A percentile compares a stretch with the other conserved stretches of the same genome.
These are phyloP conservation scores for Tritrichomonas foetus DNA, from an alignment of 208 protist species.

Conservation along the genomic window DNA sequence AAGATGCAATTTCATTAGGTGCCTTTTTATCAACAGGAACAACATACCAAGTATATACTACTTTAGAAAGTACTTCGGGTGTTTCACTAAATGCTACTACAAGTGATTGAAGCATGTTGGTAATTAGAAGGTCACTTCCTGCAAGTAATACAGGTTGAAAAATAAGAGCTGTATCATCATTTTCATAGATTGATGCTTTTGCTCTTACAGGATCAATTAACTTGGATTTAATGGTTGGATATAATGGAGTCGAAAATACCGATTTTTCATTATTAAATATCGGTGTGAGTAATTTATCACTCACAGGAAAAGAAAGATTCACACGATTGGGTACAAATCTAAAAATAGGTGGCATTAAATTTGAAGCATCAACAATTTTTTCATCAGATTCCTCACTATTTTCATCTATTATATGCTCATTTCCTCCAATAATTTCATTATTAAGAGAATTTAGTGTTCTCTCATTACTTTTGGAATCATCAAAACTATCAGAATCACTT, in stretches of 20 bases:
- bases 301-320: background rate
- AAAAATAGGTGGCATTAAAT: background rate
- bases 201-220: background rate
- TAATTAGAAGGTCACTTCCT: background rate
- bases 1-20: background rate
- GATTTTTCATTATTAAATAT: background rate
- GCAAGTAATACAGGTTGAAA: background rate
- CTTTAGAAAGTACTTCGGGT: background rate
- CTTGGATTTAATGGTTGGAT: background rate
- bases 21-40: background rate
- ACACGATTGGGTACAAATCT: background rate
- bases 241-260: background rate
- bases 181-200: background rate
- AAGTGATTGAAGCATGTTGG: background rate
- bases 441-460: too few species aligned
- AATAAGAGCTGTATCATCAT: background rate
- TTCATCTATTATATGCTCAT: too few species aligned
- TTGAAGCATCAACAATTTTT: background rate
- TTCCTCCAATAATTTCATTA: too few species aligned
- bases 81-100: background rate
- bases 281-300: background rate
- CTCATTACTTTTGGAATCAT: too few species aligned
- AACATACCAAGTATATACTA: background rate
- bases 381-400: too few species aligned
- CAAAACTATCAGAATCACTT: too few species aligned